Evolutionary conservation across 208 protist species (phyloP), one percentile per base, ranked within the genome.

Genomic region (Crithidia thermophila): DNA sequence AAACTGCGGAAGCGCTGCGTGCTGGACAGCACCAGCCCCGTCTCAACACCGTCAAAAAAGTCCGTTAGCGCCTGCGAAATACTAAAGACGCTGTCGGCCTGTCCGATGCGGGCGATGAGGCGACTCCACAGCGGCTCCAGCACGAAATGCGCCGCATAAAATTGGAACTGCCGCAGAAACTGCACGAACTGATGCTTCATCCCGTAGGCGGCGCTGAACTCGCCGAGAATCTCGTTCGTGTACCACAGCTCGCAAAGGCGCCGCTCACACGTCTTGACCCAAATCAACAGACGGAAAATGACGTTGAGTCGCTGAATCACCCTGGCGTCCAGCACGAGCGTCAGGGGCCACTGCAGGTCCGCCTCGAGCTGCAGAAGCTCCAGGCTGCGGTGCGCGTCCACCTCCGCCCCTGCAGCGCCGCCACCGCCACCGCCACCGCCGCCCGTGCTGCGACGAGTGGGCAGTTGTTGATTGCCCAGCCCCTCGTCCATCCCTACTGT

Each of bases 131-230:
- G 72, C 56, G 90, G 90, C 73, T 93, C 85, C 28, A 96, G 66
- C 60, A 96, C 87, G 77, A 94, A 91, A 45, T 94, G 90, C n/a
- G 85, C 79, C 2, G 90, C 87, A 59, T 91, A 94, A 56, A 96
- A 96, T 64, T 93, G 87, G 67, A 91, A 96, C 67, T 96, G 90
- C 6, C 86, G 82, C 18, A 96, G 67, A 64, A 96, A 93, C 52
- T 96, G 90, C 49, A 85, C 80, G 11, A 96, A 67, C 59, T 96
- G 85, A 51, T 96, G 90, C 69, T 90, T 91, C 57, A 95, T 79
- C 52, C 87, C 79, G 62, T 92, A 90, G 18, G 87, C 85, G 28
- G 72, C 65, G 55, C 66, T 85, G 72, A 82, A 84, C 47, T 66
- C 67, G 31, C 75, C 69, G 36, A 85, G 67, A 25, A 75, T 66